Evolutionary conservation across 371 early-diverging fungal genomes (phyloP), one percentile per base, ranked within the genome.

Genomic region (Mucor plumbeus): DNA sequence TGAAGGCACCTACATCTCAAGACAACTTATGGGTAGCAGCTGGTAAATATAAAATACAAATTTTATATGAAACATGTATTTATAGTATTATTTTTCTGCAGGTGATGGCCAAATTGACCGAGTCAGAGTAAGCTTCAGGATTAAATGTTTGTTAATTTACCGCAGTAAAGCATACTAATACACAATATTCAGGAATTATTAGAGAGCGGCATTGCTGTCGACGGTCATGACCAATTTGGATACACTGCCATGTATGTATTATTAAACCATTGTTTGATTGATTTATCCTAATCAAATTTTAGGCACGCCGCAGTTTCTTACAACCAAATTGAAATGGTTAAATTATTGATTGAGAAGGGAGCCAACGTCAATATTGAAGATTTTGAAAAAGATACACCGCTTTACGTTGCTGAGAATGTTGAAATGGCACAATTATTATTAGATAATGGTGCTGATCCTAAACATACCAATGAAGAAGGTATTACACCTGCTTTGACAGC

Each of bases 331-430:
- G 86, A 86, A 10, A 68, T 90, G 55, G 75, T 88, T 36, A 74
- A 81, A 59, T 85, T 84, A 53, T 73, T 92, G 13, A 61, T 89
- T 26, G 67, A 72, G 17, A 75, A 80, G 35, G 76, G 77, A 15
- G 92, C 88, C 47, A 73, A 92, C 61, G 81, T 92, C 39, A 85
- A 92, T 70, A 76, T 94, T 33, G 77, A 79, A 54, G 96, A 95
- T 71, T 67, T 78, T 26, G 96, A 96, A 38, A 90, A 92, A 61
- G 95, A 95, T 67, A 93, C 96, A 19, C 94, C 95, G 11, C 80
- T 97, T 39, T 94, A 90, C 69, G 87, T 90, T n/a, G 88, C 88
- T 61, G 95, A 95, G 65, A 87, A 89, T 44, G 83, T 84, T 4
- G 89, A 84, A n/a, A 87, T 90, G 63, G 95, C 93, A 34, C 63